Conservation (phyloP, 1,139 yeast genomes). For the Scheffersomyces quercinus region DNA sequence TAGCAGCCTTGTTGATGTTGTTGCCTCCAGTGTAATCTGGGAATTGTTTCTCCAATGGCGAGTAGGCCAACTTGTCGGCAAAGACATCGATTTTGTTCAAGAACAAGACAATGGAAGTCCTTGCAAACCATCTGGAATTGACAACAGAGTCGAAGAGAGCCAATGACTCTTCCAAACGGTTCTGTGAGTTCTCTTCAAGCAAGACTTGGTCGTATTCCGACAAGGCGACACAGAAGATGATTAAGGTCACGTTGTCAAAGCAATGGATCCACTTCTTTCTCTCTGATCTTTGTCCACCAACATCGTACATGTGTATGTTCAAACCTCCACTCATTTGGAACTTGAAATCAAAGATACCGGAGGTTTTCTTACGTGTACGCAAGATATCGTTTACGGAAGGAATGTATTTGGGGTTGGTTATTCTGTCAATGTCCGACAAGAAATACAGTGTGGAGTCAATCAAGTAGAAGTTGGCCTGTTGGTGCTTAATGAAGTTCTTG, state of each 20-base stretch:
- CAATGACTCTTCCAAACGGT: slow-evolving; percentile 82
- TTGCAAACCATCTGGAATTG: slow-evolving; percentile 90
- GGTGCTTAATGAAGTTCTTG: slow-evolving; percentile 52
- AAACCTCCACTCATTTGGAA: slow-evolving; percentile 75
- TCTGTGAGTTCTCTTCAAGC: slow-evolving; percentile 76
- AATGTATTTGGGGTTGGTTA: slow-evolving; percentile 58
- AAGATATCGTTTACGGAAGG: slow-evolving; percentile 79
- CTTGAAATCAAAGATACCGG: slow-evolving; percentile 84
- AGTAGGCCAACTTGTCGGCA: slow-evolving; percentile 77
- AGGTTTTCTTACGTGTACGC: slow-evolving; percentile 87
- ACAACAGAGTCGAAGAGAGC: slow-evolving; percentile 87
- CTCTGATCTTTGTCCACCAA: slow-evolving; percentile 93
- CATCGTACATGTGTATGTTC: slow-evolving; percentile 83
- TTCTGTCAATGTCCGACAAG: slow-evolving; percentile 65
- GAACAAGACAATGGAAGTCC: slow-evolving; percentile 82
- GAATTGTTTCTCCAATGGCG: slow-evolving; percentile 81
- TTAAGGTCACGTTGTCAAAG: slow-evolving; percentile 86
- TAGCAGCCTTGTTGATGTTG: slow-evolving; percentile 91
- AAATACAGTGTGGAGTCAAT: slow-evolving; percentile 88
- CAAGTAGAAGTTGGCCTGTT: slow-evolving; percentile 75
- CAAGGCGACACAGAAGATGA: slow-evolving; percentile 86
- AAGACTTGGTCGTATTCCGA: slow-evolving; percentile 89
- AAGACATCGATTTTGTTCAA: slow-evolving; percentile 88
- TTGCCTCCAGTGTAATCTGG: slow-evolving; percentile 90
- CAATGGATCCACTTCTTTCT: slow-evolving; percentile 96